Base-by-base conservation (phyloP, 2,329 filamentous ascomycete species). In the Aspergillus luchuensis region DNA sequence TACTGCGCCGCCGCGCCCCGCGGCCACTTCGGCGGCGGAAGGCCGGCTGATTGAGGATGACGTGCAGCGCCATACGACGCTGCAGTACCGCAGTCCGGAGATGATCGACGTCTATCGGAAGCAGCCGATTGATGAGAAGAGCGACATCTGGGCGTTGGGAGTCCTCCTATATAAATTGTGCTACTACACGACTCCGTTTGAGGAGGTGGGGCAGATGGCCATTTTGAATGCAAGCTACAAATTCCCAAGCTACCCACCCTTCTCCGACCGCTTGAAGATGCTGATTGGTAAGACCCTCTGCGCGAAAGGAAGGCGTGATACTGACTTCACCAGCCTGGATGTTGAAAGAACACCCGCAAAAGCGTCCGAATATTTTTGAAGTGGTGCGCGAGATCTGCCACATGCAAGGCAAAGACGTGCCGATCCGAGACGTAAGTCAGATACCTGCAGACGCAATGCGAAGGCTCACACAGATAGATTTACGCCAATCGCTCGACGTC, bases 51-150 rank as follows among this genome's bases (percentile, higher is more conserved):
- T 98, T 72, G 95, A 99, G 76, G 95, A 99, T 73, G 95, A 99
- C 77, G 89, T 99, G 11, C 95, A 98, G 78, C 91, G 91, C 71
- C 94, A 99, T 74, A 99, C 95, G 0, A 99, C 95, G 0, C 84
- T 99, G 78, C 95, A 99, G 76, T 99, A 99, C 76, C 86, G 95
- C 67, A 98, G 94, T 74, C 95, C 95, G 5, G 95, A 99, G 79
- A 99, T 99, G 95, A 89, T 99, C 62, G 95, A 99, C 72, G 95
- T 99, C 23, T 99, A 97, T 79, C 85, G 93, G 64, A 97, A 96
- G 77, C 91, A 93, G 69, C 92, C 95, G 0, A 97, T 99, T 72
- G 92, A 99, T 73, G 95, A 99, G 80, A 99, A 99, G 81, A 96
- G 93, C 52, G 95, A 99, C 76, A 97, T 99, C 30, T 99, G 93